Percentiles rank a stretch among this genome's conserved stretches.
These are phyloP conservation scores for Teratosphaeria gauchensis DNA, from an alignment of 2,329 filamentous ascomycete species.

Conservation along the genomic window DNA sequence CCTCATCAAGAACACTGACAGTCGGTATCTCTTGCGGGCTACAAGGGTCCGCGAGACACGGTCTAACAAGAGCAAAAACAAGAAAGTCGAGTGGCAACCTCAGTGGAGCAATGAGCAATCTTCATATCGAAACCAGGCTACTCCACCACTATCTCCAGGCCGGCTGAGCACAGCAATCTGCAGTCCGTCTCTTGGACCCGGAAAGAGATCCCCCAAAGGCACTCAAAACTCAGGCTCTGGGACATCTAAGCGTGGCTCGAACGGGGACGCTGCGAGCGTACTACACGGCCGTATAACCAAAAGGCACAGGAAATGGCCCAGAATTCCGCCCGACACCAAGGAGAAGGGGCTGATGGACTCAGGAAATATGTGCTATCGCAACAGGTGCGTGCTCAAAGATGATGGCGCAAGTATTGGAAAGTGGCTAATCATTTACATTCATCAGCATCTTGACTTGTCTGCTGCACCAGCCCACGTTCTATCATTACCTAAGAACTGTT, in stretches of 20 bases:
- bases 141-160: not conserved
- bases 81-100: not conserved
- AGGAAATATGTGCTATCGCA: not conserved
- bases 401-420: not conserved
- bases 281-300: not conserved
- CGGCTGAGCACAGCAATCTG: not conserved
- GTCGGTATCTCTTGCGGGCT: not conserved
- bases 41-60: not conserved
- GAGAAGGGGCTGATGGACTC: not conserved
- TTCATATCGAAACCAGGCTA: not conserved
- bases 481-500: not conserved
- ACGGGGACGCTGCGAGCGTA: not conserved
- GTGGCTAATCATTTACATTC: not conserved
- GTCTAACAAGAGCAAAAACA: not conserved
- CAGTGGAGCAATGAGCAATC: not conserved
- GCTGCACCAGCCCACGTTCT: constrained; percentile 36
- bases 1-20: not conserved
- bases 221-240: not conserved
- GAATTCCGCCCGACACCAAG: not conserved
- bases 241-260: not conserved
- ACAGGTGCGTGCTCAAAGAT: not conserved
- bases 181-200: not conserved
- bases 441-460: constrained; percentile 3
- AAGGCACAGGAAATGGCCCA: not conserved
- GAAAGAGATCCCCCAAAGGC: not conserved